Evolutionary conservation across 176 grass and related monocot genomes (phyloP).

Genomic region (Eremochloa ophiuroides): DNA sequence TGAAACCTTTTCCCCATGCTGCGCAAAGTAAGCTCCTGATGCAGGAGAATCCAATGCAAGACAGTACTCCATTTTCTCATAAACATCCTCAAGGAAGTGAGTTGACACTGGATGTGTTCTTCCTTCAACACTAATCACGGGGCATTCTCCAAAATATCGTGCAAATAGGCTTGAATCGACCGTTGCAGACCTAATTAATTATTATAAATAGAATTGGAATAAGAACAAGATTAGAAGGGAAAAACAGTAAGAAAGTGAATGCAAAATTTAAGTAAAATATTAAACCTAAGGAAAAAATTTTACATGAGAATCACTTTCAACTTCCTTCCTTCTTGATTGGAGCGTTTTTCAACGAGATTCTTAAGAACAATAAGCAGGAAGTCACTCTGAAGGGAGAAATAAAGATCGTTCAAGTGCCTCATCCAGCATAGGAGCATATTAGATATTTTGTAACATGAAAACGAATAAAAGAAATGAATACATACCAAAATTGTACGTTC

Average conservation of each 20-base stretch:
- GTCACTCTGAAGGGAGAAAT: slow-evolving; percentile 59
- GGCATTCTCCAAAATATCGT: slow-evolving; percentile 81
- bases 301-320: slow-evolving; percentile 99
- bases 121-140: slow-evolving; percentile 95
- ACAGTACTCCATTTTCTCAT: slow-evolving; percentile 80
- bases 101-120: slow-evolving; percentile 92
- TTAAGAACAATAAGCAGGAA: slow-evolving; percentile 91
- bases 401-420: slow-evolving; percentile 34
- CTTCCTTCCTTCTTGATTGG: slow-evolving; percentile 47
- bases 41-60: slow-evolving; percentile 85
- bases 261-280: slow-evolving; percentile 1
- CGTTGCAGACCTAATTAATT: slow-evolving; percentile 72
- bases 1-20: slow-evolving; percentile 59
- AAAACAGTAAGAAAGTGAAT: slow-evolving; percentile 10
- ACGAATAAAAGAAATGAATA: slow-evolving; percentile 12
- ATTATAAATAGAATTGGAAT: slow-evolving; percentile 26
- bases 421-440: slow-evolving; percentile 35
- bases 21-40: slow-evolving; percentile 60
- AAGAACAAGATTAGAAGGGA: slow-evolving; percentile 3
- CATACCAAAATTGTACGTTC: slow-evolving; percentile 95
- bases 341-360: slow-evolving; percentile 73
- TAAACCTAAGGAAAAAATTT: neutral
- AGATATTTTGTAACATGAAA: slow-evolving; percentile 23
- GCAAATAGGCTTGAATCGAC: slow-evolving; percentile 90
- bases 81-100: slow-evolving; percentile 91